phyloP scores from a whole-genome alignment of 768 basidiomycete genomes.

The Pilatotrama ljubarskyi region DNA sequence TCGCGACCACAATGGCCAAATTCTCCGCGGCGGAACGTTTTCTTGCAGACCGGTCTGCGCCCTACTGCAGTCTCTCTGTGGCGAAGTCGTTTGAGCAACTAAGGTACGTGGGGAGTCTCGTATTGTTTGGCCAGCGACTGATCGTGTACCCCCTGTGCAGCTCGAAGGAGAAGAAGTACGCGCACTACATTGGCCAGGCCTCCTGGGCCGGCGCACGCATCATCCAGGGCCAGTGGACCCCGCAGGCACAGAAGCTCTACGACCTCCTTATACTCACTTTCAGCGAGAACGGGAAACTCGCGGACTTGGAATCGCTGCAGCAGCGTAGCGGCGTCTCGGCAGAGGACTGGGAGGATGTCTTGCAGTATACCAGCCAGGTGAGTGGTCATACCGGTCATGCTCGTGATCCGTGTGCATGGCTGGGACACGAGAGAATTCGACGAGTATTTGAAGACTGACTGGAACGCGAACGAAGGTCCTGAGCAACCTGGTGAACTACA shows the following conservation, averaged over 20 bases:
- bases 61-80: conserved; percentile 71
- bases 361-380: conserved; percentile 78
- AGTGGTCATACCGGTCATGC: neutral
- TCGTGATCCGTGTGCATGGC: too few relatives aligned
- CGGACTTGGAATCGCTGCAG: conserved; percentile 56
- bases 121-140: neutral
- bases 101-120: conserved; percentile 41
- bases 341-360: conserved; percentile 65
- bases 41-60: conserved; percentile 74
- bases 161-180: conserved; percentile 74
- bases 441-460: neutral
- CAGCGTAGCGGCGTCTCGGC: conserved; percentile 50
- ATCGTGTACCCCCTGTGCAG: conserved; percentile 36
- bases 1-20: conserved; percentile 35
- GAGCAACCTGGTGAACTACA: conserved; percentile 73
- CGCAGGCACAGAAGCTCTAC: conserved; percentile 64
- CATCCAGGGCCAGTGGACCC: conserved; percentile 84
- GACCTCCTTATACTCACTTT: conserved; percentile 73
- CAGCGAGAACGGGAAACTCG: conserved; percentile 57
- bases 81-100: conserved; percentile 68
- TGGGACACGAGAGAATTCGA: too few relatives aligned
- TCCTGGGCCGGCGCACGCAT: conserved; percentile 85
- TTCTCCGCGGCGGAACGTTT: conserved; percentile 54
- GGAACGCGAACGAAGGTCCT: conserved; percentile 38
- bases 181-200: conserved; percentile 68